Base-by-base conservation (phyloP, 495 filamentous ascomycete genomes). In the Evernia prunastri region DNA sequence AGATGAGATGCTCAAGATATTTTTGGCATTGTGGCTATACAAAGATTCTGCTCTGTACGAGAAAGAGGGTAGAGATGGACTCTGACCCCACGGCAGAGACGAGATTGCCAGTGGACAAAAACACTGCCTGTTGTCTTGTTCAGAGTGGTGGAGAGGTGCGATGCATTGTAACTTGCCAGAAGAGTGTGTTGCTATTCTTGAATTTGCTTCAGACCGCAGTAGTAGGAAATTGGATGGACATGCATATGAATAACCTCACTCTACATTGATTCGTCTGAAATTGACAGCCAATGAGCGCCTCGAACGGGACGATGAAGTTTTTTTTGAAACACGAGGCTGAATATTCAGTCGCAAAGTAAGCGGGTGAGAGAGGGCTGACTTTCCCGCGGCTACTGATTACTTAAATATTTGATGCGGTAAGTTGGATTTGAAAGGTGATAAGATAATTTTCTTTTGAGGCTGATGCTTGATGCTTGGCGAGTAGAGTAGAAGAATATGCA, bases 11-110 rank as follows among this genome's bases (percentile, higher is more conserved):
- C 4, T 45, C 20, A 7, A 4, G 42, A 43, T 43, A 43, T n/a
- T 43, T 43, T 43, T 43, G 42, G 42, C 42, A 43, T 43, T 43
- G 42, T 43, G 42, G 42, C 42, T 43, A n/a, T 43, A 25, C n/a
- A 17, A 10, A 47, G 4, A 25, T 7, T 47, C 9, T 1, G 39
- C 39, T n/a, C n/a, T n/a, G n/a, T 18, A 42, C 7, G 45, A 25
- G 11, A 10, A 47, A 1, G 13, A 13, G 25, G 6, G 25, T 4
- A 17, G 12, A 29, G 9, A 0, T 49, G 9, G 9, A 13, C 12
- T 11, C 23, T 27, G 45, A 49, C 27, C 4, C n/a, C 1, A 23
- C 23, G 43, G 20, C n/a, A 23, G 23, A 49, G 45, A 49, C 2
- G 45, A n/a, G 18, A n/a, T 43, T 18, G 40, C 17, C 17, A 20